Evolutionary conservation across 139 green algal species (phyloP), one percentile per base, ranked within the genome.

Genomic region (Volvox africanus): DNA sequence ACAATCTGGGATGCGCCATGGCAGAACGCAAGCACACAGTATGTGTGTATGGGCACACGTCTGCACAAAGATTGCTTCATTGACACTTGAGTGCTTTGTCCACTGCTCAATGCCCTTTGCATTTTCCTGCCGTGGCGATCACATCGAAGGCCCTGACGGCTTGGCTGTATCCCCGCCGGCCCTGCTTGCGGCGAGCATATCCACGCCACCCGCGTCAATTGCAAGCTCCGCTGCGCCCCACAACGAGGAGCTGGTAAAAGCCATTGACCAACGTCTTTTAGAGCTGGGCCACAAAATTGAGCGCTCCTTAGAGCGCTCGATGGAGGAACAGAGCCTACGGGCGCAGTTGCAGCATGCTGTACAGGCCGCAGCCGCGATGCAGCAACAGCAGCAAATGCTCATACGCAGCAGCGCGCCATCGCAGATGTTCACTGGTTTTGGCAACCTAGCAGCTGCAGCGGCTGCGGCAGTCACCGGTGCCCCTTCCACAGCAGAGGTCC

Each of bases 201-300:
- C 36, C 35, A 84, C 78, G 78, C 78, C 83, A 32, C 62, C 82
- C 5, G 81, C n/a, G 18, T 75, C 81, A 14, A 26, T 5, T 37
- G 37, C 67, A 9, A 61, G n/a, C 18, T 32, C 69, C 26, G 17
- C 17, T 24, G 21, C 44, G 12, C 26, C 26, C 30, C 32, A 77
- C 0, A 84, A 84, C 75, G 86, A 85, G 86, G 68, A 90, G 32
- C 55, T 90, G 13, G 86, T 90, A 0, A 82, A 90, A 61, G 32
- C 75, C 21, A 90, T 90, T 30, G 86, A 90, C 75, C 75, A 85
- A 50, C 86, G 86, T 5, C 75, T 90, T n/a, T 55, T 85, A 32
- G 86, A 90, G 75, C 86, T 90, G 73, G 86, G 86, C 30, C 73
- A 83, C 17, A 90, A 90, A 50, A 90, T 90, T 26, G 86, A 90